Evolutionary conservation across 495 filamentous ascomycete species (phyloP).

Genomic region (Choiromyces venosus): DNA sequence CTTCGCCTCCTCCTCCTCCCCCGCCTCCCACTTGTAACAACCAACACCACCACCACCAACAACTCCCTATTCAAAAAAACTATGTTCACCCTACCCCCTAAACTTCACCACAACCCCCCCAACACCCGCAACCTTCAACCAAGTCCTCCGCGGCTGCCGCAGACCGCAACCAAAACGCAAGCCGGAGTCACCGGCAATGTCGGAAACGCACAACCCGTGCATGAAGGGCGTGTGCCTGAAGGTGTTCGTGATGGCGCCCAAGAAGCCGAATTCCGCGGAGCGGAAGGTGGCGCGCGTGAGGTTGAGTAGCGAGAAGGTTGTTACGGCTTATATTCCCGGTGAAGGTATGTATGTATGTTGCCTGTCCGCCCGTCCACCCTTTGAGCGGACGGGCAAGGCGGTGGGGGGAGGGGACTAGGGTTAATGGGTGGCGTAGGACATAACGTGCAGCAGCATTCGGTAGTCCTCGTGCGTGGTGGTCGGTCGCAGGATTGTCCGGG

Average conservation of each 20-base stretch:
- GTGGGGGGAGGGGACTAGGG: background rate
- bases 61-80: too few relatives aligned
- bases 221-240: conserved; percentile 95
- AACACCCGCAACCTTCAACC: conserved; percentile 53
- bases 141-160: conserved; percentile 65
- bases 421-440: conserved; percentile 58
- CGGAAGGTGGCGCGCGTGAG: conserved; percentile 84
- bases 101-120: conserved; percentile 18
- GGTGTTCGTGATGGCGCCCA: conserved; percentile 85
- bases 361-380: background rate
- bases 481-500: conserved; percentile 94
- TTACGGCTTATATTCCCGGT: conserved; percentile 90
- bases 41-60: conserved; percentile 24
- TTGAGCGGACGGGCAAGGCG: too few relatives aligned
- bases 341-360: conserved; percentile 57
- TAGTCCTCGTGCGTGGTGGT: conserved; percentile 87
- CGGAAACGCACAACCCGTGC: conserved; percentile 59
- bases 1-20: background rate
- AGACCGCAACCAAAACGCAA: conserved; percentile 70
- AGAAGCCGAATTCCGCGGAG: conserved; percentile 97
- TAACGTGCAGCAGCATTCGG: conserved; percentile 97
- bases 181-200: conserved; percentile 75
- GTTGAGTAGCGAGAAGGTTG: conserved; percentile 75
- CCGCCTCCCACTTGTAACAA: background rate
- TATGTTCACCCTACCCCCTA: background rate